phyloP scores from a whole-genome alignment of 2,329 filamentous ascomycete genomes.

The Blastomyces silverae region DNA sequence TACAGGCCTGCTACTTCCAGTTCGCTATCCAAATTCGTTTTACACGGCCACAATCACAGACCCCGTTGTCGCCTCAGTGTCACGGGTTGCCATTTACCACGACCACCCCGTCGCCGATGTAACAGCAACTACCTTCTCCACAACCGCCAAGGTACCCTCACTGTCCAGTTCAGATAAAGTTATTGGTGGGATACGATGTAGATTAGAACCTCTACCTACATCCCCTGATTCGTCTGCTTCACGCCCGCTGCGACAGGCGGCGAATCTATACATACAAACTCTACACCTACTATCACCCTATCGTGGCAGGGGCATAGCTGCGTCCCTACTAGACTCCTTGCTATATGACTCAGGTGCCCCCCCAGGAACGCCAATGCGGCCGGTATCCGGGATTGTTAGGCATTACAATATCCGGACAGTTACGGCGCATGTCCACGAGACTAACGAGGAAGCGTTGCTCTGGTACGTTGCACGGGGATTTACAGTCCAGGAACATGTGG shows the following conservation, averaged over 20 bases:
- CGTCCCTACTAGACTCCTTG: conserved; percentile 46
- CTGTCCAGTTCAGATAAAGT: conserved; percentile 36
- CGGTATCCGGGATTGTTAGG: conserved; percentile 36
- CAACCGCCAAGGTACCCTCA: conserved; percentile 20
- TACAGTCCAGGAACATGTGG: conserved; percentile 42
- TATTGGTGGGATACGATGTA: conserved; percentile 46
- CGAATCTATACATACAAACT: conserved; percentile 56
- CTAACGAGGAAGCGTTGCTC: conserved; percentile 52
- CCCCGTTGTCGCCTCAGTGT: conserved; percentile 46
- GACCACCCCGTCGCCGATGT: conserved; percentile 36
- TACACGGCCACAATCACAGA: conserved; percentile 55
- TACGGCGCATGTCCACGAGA: conserved; percentile 59
- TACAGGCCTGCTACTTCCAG: conserved; percentile 53
- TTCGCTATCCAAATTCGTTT: conserved; percentile 56
- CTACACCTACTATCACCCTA: conserved; percentile 55
- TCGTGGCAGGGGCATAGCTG: conserved; percentile 52
- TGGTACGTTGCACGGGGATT: conserved; percentile 58
- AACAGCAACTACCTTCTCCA: conserved; percentile 18
- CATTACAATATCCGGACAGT: conserved; percentile 48
- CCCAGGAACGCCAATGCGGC: conserved; percentile 6
- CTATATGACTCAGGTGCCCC: conserved; percentile 26
- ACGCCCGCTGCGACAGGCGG: conserved; percentile 22
- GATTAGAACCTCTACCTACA: conserved; percentile 35
- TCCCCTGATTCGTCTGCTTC: conserved; percentile 4
- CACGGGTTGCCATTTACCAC: conserved; percentile 55